Base-by-base conservation (phyloP, 2,329 filamentous ascomycete species). In the Coniochaeta sp. region DNA sequence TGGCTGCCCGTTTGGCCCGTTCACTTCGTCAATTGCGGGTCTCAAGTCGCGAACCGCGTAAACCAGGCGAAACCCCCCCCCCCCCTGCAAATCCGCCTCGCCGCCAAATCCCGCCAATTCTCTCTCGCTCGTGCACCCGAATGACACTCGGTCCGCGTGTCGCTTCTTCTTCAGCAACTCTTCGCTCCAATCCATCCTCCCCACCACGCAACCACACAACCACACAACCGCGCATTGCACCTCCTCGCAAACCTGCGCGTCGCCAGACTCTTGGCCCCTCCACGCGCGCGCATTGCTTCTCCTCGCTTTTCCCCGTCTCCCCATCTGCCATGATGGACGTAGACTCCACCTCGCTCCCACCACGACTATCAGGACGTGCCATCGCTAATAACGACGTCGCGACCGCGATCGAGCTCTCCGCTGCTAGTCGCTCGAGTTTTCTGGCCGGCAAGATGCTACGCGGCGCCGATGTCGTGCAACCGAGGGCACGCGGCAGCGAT, bases 391-490 rank as follows among this genome's bases (percentile, higher is more conserved):
- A 58, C 60, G 52, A 38, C 32, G 47, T 64, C 50, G 52, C 63
- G 36, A 55, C 61, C 9, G 22, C 54, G 40, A 59, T 57, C 59
- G 62, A 9, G 47, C 42, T 50, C 4, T 58, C 57, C 58, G 47
- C 47, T 30, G 47, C 47, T 28, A 52, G 26, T 30, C 47, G 47
- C 47, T 52, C 47, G 6, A 52, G 42, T 59, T 40, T 47, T 30
- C 57, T 63, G 57, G 58, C 60, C 58, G 60, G 57, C 59, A 65
- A 62, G 58, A 68, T 67, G 66, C 62, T 65, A 54, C 62, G 59
- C 42, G 63, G 61, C 47, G 55, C 58, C 26, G 64, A 65, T 60
- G 52, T 64, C 6, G 60, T 61, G 44, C 61, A 52, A 17, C 30
- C 65, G 59, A 61, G 34, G 26, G 61, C 40, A n/a, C 10, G 24